Base-by-base conservation (phyloP, 345 rosid species). In the Passiflora organensis region DNA sequence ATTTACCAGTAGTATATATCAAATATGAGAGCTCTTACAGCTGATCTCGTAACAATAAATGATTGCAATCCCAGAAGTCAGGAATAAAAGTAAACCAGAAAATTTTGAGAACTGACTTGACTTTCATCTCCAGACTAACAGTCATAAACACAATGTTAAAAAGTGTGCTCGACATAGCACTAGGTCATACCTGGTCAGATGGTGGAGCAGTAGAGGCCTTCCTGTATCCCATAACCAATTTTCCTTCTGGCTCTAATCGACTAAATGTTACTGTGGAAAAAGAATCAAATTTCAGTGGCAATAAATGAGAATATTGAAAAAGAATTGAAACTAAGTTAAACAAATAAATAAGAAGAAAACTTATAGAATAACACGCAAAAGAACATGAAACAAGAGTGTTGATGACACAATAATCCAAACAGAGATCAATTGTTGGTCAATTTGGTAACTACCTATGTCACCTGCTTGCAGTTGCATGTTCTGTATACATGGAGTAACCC, bases 391-490 rank as follows among this genome's bases (percentile, higher is more conserved):
- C 37, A 56, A 56, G 42, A 48, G 20, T n/a, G 62, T 48, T 4
- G 2, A 24, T n/a, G n/a, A 6, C 8, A 32, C n/a, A 55, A 46
- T 6, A 8, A 2, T 8, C 34, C 3, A 28, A 28, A 2, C 3
- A 28, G 34, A 28, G 34, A 28, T 28, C 34, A 28, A 28, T 28
- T 43, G 51, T 67, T 37, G 38, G 32, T 21, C 22, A 17, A 53
- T 55, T 68, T 18, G 16, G 42, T 24, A n/a, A 12, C 68, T 84
- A 93, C 99, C 88, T 71, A 77, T 82, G 72, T 93, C 99, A 50
- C 99, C 99, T 14, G 99, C 96, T 77, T 89, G 99, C 80, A 89
- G 69, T 70, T 76, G 82, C 97, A 93, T 75, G 72, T 79, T 82
- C 78, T 93, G 96, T 69, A 93, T 78, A 82, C 94, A 93, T 57